Evolutionary conservation across 176 grass and related monocot species (phyloP).

Genomic region (Carex cristatella): DNA sequence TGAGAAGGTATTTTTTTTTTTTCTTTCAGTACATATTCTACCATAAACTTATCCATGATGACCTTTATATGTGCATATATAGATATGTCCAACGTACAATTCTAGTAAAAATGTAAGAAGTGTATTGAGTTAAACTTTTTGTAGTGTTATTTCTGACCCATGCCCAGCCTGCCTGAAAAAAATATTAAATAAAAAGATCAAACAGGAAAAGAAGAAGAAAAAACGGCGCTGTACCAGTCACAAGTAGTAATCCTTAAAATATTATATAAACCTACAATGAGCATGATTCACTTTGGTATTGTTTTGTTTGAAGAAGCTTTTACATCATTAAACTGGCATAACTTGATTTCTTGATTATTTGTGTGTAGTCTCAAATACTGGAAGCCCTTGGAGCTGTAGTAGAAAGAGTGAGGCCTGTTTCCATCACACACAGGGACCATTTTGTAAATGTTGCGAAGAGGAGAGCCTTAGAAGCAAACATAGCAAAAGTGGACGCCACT

Average conservation of each 20-base stretch:
- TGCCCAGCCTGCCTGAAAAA: neutral
- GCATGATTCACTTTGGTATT: neutral
- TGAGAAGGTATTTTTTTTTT: slow-evolving; percentile 57
- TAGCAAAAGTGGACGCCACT: slow-evolving; percentile 21
- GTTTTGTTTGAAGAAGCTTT: neutral
- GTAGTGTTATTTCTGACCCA: neutral
- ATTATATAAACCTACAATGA: neutral
- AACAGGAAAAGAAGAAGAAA: neutral
- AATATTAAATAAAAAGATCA: neutral
- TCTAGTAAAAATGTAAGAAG: neutral
- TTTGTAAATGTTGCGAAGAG: slow-evolving; percentile 95
- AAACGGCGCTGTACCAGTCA: neutral
- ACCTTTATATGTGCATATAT: neutral
- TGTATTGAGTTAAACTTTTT: neutral
- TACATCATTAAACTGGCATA: neutral
- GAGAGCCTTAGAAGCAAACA: slow-evolving; percentile 67
- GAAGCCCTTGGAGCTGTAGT: slow-evolving; percentile 86
- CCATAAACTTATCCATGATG: neutral
- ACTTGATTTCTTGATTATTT: neutral
- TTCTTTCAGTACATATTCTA: neutral
- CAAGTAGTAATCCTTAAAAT: neutral
- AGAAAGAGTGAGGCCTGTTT: slow-evolving; percentile 87
- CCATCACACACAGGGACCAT: slow-evolving; percentile 80
- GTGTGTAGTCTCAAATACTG: slow-evolving; percentile 78
- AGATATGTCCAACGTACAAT: neutral